phyloP scores from a whole-genome alignment of 2,329 filamentous ascomycete genomes.

The Elsinoe batatas region DNA sequence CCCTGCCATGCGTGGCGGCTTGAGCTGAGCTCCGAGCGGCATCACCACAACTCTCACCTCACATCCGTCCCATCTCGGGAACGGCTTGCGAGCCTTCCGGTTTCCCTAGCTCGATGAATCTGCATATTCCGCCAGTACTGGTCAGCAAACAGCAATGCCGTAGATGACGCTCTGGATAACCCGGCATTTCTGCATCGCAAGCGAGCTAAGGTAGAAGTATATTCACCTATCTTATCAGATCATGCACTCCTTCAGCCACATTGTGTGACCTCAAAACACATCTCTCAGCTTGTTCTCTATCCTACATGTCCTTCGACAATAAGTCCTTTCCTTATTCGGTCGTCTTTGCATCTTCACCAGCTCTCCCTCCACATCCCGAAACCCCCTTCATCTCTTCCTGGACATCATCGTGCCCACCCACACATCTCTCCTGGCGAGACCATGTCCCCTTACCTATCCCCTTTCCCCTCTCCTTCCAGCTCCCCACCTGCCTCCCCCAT shows the following conservation, averaged over 20 bases:
- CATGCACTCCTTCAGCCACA: conserved; percentile 22
- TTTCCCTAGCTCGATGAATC: too few species aligned
- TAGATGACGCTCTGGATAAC: too few species aligned
- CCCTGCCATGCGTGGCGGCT: too few species aligned
- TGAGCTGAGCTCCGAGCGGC: too few species aligned
- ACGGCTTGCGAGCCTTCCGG: too few species aligned
- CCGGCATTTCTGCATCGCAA: too few species aligned
- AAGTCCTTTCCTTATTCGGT: too few species aligned
- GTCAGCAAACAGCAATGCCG: too few species aligned
- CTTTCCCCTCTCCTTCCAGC: conserved; percentile 15
- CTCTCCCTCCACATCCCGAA: not conserved
- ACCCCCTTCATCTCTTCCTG: not conserved
- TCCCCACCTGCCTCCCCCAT: conserved; percentile 33
- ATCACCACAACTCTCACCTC: too few species aligned
- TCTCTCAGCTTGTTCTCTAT: conserved; percentile 44
- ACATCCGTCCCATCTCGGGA: too few species aligned
- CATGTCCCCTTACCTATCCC: conserved; percentile 21
- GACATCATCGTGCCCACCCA: not conserved
- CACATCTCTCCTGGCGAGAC: conserved; percentile 19
- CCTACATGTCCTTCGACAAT: conserved; percentile 26
- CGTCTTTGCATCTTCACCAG: not conserved
- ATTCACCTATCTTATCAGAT: conserved; percentile 8
- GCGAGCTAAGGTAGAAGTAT: not conserved
- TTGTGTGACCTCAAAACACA: conserved; percentile 16
- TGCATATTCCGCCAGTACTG: too few species aligned